These are phyloP conservation scores for Citrus mangshanensis DNA, from an alignment of 345 rosid species.

Conservation along the genomic window DNA sequence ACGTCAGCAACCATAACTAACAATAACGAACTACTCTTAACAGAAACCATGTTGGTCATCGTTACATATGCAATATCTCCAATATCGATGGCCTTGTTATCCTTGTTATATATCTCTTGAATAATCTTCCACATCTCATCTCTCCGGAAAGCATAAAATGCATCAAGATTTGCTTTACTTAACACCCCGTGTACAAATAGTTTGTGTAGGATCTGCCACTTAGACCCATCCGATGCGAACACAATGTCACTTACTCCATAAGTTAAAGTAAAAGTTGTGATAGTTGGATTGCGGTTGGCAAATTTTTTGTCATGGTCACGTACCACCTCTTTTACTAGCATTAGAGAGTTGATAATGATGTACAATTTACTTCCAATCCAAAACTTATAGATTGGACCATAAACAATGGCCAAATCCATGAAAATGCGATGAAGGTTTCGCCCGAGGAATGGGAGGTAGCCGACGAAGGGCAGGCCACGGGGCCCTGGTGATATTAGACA, in stretches of 20 bases:
- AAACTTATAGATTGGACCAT: conserved; percentile 38
- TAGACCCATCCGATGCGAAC: conserved; percentile 26
- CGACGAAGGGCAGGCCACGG: conserved; percentile 13
- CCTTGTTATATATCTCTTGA: not conserved
- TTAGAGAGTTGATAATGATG: conserved; percentile 15
- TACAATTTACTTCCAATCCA: conserved; percentile 28
- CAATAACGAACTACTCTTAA: too few species aligned
- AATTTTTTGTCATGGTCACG: conserved; percentile 32
- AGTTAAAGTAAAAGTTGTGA: conserved; percentile 10
- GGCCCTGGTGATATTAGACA: conserved; percentile 11
- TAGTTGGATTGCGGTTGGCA: conserved; percentile 34
- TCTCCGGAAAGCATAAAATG: conserved; percentile 15
- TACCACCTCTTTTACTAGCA: conserved; percentile 29
- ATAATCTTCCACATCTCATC: not conserved
- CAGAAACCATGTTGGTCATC: not conserved
- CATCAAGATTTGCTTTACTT: conserved; percentile 32
- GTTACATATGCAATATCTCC: not conserved
- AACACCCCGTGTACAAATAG: conserved; percentile 31
- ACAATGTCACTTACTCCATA: conserved; percentile 33
- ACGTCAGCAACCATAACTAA: too few species aligned
- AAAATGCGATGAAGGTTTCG: conserved; percentile 25
- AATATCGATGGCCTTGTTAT: not conserved
- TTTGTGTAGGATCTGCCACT: conserved; percentile 29
- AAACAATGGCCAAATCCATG: conserved; percentile 18
- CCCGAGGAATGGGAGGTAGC: conserved; percentile 29